phyloP scores from a whole-genome alignment of 371 early-diverging fungal genomes.

The Circinella minor region DNA sequence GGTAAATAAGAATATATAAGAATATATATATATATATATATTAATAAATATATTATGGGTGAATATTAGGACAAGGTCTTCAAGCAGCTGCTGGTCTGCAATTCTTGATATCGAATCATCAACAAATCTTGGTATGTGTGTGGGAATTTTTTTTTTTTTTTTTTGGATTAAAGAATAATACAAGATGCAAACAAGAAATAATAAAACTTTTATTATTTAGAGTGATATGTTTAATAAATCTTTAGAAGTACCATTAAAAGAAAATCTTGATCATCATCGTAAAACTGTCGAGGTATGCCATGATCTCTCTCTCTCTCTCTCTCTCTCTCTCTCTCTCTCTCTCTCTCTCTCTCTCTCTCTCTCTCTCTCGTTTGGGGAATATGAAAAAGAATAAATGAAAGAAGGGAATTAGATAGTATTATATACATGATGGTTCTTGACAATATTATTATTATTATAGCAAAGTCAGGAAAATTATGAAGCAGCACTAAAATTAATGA shows the following conservation, averaged over 20 bases:
- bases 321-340: no score
- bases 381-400: not conserved
- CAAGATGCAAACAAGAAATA: not conserved
- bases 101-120: slow-evolving; percentile 59
- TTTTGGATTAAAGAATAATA: not conserved
- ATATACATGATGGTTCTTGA: no score
- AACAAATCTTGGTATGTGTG: slow-evolving; percentile 52
- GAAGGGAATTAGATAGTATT: not conserved
- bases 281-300: slow-evolving; percentile 38
- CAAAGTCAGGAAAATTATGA: slow-evolving; percentile 55
- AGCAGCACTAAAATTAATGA: slow-evolving; percentile 48
- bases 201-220: slow-evolving; percentile 21
- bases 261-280: slow-evolving; percentile 53
- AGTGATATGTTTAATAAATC: slow-evolving; percentile 51
- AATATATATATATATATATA: not conserved
- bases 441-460: slow-evolving; percentile 9
- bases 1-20: slow-evolving; percentile 10
- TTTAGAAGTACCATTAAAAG: slow-evolving; percentile 52
- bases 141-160: no score
- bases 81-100: slow-evolving; percentile 64
- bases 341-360: no score
- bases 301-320: no score
- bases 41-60: not conserved
- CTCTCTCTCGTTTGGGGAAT: no score
- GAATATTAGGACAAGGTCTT: slow-evolving; percentile 41